phyloP scores from a whole-genome alignment of 306 rosid species.

The Acacia melanoxylon region DNA sequence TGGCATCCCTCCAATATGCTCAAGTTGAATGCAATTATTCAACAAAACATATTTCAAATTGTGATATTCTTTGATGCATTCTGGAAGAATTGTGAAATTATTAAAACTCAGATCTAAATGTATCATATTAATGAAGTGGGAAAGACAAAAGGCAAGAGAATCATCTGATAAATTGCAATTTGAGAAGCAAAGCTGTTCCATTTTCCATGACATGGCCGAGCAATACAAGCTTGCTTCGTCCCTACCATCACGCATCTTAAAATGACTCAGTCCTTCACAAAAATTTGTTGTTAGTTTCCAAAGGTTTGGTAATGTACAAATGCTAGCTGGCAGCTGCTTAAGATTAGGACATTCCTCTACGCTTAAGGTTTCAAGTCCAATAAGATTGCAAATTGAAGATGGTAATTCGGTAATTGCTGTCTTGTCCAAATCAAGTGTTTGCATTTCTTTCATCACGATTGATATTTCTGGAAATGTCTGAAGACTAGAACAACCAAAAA shows the following conservation, averaged over 20 bases:
- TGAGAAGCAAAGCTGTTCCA: background rate
- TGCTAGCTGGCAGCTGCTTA: background rate
- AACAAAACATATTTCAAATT: background rate
- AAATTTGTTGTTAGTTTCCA: background rate
- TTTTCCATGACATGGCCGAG: background rate
- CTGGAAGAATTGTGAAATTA: too few relatives aligned
- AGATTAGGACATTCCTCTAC: too few relatives aligned
- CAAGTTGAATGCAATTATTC: background rate
- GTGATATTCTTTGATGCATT: too few relatives aligned
- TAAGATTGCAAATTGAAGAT: too few relatives aligned
- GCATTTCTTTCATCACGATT: background rate
- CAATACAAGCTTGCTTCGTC: background rate
- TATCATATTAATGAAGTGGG: too few relatives aligned
- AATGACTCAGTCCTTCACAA: background rate
- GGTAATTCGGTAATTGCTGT: too few relatives aligned
- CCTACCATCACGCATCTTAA: background rate
- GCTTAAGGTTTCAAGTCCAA: too few relatives aligned
- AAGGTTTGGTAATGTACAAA: background rate
- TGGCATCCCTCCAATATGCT: background rate
- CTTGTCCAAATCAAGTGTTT: too few relatives aligned
- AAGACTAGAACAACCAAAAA: background rate
- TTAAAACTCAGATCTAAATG: too few relatives aligned
- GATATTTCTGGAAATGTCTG: background rate
- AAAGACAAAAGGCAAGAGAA: too few relatives aligned
- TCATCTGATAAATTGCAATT: too few relatives aligned